These are phyloP conservation scores for Candida broadrunensis DNA, from an alignment of 805 yeast species.

Conservation along the genomic window DNA sequence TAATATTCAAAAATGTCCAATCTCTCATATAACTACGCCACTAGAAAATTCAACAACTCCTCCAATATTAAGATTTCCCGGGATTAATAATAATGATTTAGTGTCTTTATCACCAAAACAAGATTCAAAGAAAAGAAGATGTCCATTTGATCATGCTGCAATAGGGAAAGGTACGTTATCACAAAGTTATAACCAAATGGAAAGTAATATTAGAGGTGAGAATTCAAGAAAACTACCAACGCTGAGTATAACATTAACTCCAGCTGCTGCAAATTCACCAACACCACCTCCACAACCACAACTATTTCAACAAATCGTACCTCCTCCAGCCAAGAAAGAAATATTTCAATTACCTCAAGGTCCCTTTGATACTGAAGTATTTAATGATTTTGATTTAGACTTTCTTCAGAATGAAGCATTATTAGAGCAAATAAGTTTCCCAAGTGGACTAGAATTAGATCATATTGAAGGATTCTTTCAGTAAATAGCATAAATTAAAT, in stretches of 20 bases:
- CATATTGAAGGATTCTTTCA: constrained; percentile 21
- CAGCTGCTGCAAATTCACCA: constrained; percentile 3
- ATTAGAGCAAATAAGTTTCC: constrained; percentile 17
- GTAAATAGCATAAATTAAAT: too few relatives aligned
- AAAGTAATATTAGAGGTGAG: constrained; percentile 17
- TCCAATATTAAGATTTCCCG: not conserved
- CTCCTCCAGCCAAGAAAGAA: not conserved
- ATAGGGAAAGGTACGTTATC: not conserved
- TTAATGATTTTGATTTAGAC: constrained; percentile 26
- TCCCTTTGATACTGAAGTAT: not conserved
- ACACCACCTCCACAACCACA: not conserved
- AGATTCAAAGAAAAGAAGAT: constrained; percentile 17
- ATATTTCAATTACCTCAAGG: not conserved
- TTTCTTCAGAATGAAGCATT: constrained; percentile 24
- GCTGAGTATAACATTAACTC: constrained; percentile 2
- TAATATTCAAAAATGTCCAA: constrained; percentile 19
- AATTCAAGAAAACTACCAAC: not conserved
- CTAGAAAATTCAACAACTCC: constrained; percentile 11
- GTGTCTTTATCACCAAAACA: not conserved
- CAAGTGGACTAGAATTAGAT: constrained; percentile 9
- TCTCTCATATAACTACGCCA: constrained; percentile 20
- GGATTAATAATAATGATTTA: not conserved
- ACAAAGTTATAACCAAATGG: constrained; percentile 7
- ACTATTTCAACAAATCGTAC: not conserved
- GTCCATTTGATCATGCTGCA: constrained; percentile 30